Percentiles rank a stretch among this genome's conserved stretches.
Conservation (phyloP, 2,329 filamentous ascomycete species). For the Aspergillus quadricinctus region DNA sequence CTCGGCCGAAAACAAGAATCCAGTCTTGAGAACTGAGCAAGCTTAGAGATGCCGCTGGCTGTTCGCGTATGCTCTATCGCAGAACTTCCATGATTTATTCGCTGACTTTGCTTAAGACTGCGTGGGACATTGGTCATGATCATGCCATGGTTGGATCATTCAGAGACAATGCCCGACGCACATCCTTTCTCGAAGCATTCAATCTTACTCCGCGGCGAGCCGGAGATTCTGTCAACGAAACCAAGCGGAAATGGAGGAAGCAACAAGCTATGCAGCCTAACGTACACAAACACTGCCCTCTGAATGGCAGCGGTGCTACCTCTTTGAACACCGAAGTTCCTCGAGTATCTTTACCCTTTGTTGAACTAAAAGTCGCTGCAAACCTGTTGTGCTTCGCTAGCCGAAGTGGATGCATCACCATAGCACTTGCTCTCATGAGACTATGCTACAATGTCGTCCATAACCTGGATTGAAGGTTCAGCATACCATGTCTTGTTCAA, state of each 20-base stretch:
- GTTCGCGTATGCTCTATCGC: not conserved
- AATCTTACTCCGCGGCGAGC: not conserved
- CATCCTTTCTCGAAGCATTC: not conserved
- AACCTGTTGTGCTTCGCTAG: not conserved
- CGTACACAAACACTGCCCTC: not conserved
- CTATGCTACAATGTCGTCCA: not conserved
- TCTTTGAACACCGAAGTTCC: not conserved
- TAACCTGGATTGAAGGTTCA: not conserved
- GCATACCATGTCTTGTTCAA: not conserved
- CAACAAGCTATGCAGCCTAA: not conserved
- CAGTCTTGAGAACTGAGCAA: slow-evolving; percentile 20
- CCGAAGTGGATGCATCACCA: not conserved
- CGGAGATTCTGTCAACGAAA: not conserved
- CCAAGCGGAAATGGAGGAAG: not conserved
- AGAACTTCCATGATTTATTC: not conserved
- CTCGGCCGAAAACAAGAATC: slow-evolving; percentile 21
- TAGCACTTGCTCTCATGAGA: not conserved
- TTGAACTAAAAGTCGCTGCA: not conserved
- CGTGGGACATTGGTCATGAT: not conserved
- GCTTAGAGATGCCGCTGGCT: slow-evolving; percentile 10
- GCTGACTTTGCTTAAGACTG: not conserved
- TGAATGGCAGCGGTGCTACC: not conserved
- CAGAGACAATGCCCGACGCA: not conserved
- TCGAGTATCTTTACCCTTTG: not conserved
- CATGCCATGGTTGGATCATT: not conserved